Evolutionary conservation across 208 protist genomes (phyloP).

Genomic region (Trypanosoma cruzi): DNA sequence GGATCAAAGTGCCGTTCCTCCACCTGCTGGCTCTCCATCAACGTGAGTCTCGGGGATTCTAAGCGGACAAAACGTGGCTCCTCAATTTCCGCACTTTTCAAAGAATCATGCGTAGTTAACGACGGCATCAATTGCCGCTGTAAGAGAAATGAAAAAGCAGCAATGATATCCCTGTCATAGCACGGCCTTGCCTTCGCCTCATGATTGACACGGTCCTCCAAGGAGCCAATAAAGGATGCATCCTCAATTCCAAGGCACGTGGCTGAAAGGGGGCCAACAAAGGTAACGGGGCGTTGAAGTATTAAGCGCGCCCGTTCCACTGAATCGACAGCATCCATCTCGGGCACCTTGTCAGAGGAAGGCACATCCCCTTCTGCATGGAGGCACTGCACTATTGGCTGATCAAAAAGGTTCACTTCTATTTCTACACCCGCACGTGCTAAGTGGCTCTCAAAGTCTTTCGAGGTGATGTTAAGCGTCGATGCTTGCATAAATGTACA

Average conservation of each 20-base stretch:
- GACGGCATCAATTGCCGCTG: background rate
- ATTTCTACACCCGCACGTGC: constrained; percentile 37
- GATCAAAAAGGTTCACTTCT: constrained; percentile 52
- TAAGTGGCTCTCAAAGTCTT: constrained; percentile 47
- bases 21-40: background rate
- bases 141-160: constrained; percentile 45
- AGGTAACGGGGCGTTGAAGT: constrained; percentile 40
- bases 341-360: background rate
- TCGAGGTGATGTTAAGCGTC: constrained; percentile 62
- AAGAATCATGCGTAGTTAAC: background rate
- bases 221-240: constrained; percentile 17
- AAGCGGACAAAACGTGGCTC: background rate
- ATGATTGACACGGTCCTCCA: constrained; percentile 32
- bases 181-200: constrained; percentile 21
- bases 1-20: constrained; percentile 17
- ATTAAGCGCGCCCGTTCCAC: constrained; percentile 12
- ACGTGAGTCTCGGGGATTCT: background rate
- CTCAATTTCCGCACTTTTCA: background rate
- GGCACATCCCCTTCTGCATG: background rate
- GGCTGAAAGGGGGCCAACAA: constrained; percentile 46
- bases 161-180: constrained; percentile 33
- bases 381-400: constrained; percentile 6
- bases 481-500: constrained; percentile 63
- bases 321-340: constrained; percentile 20
- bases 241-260: constrained; percentile 48